Conservation (phyloP, 2,329 filamentous ascomycete species). For the Trichophyton simii region DNA sequence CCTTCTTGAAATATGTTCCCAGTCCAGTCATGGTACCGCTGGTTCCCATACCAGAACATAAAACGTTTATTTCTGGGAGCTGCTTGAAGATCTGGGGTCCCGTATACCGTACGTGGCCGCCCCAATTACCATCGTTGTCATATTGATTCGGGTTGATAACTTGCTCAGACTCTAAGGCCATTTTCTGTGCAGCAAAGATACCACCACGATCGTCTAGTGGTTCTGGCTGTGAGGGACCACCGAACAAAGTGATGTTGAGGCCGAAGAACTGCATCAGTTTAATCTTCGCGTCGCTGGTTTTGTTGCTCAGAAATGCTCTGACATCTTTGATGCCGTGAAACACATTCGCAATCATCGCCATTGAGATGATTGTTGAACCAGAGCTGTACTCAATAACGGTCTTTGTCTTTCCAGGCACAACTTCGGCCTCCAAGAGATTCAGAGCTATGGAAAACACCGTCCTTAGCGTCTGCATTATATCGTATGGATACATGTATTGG, state of each 20-base stretch:
- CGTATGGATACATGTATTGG: not conserved
- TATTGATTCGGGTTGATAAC: constrained; percentile 46
- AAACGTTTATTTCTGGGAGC: constrained; percentile 43
- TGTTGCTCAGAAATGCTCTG: constrained; percentile 47
- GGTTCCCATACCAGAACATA: constrained; percentile 49
- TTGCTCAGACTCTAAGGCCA: constrained; percentile 32
- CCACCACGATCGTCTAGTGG: constrained; percentile 42
- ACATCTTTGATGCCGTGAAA: constrained; percentile 41
- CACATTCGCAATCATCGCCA: constrained; percentile 44
- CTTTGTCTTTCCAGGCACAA: constrained; percentile 27
- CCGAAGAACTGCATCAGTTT: constrained; percentile 49
- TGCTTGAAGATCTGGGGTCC: constrained; percentile 47
- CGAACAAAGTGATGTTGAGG: constrained; percentile 42
- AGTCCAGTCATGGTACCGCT: constrained; percentile 39
- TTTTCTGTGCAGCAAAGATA: constrained; percentile 37
- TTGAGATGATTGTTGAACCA: constrained; percentile 50
- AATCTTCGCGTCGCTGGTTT: constrained; percentile 43
- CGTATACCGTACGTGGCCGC: constrained; percentile 47
- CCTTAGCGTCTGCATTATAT: not conserved
- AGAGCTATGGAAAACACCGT: not conserved
- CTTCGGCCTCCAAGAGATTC: constrained; percentile 9
- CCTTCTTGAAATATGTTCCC: constrained; percentile 38
- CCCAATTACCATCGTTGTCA: constrained; percentile 39
- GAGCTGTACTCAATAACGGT: constrained; percentile 50
- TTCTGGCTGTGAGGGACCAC: constrained; percentile 47